Conservation (phyloP, 208 protist genomes). For the Porcisia deanei region DNA sequence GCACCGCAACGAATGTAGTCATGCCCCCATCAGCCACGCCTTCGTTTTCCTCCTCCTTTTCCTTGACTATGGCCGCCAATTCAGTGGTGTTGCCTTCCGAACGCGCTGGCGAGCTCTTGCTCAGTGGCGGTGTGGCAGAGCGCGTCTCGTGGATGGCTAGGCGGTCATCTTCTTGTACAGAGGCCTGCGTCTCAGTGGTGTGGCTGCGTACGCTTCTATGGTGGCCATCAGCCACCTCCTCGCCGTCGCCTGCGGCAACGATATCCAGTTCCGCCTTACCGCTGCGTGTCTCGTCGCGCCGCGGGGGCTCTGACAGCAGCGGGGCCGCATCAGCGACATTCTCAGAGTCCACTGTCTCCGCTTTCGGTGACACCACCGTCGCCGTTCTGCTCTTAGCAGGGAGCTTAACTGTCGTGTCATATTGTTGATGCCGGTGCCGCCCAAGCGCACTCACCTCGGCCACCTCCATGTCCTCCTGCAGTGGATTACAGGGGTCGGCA, state of each 20-base stretch:
- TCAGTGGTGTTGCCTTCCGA: background rate
- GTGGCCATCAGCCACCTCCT: background rate
- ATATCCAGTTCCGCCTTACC: background rate
- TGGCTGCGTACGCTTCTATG: background rate
- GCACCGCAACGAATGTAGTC: constrained; percentile 42
- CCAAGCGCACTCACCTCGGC: background rate
- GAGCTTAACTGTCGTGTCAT: background rate
- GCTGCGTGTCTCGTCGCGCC: background rate
- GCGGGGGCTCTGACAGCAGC: background rate
- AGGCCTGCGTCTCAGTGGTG: background rate
- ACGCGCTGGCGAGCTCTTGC: no score
- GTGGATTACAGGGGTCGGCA: constrained; percentile 5
- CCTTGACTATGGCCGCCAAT: background rate
- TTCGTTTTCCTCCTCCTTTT: background rate
- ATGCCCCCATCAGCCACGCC: constrained; percentile 1
- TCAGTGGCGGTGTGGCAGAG: background rate
- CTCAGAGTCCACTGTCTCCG: background rate
- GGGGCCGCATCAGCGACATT: background rate
- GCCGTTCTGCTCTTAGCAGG: no score
- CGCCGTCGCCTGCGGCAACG: background rate
- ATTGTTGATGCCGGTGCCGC: constrained; percentile 10
- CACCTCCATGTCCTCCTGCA: background rate
- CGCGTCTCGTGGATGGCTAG: background rate
- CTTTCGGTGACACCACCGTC: no score
- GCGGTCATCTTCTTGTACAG: background rate